Evolutionary conservation across 345 rosid genomes (phyloP).

Genomic region (Arabis alpina): DNA sequence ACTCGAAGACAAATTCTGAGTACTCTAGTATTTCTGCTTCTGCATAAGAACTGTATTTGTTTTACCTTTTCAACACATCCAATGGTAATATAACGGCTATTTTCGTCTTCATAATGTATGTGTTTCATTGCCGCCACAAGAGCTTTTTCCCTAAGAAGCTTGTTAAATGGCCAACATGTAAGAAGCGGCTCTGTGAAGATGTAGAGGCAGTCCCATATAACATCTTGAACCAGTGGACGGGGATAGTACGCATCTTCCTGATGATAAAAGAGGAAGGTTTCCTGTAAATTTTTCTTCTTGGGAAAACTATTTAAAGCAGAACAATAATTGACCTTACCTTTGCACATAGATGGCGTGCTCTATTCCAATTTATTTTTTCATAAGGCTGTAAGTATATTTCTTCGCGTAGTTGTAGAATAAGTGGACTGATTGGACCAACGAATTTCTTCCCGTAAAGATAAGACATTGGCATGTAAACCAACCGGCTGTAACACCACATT

Average conservation of each 20-base stretch:
- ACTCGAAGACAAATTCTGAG: not conserved
- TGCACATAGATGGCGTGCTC: conserved; percentile 55
- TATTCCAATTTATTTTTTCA: conserved; percentile 57
- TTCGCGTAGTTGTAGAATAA: conserved; percentile 53
- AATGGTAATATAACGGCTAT: conserved; percentile 66
- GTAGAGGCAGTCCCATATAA: conserved; percentile 65
- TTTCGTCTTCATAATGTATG: conserved; percentile 70
- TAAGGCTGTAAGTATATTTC: conserved; percentile 60
- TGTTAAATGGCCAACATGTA: conserved; percentile 61
- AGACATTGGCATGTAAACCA: conserved; percentile 77
- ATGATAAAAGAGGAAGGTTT: not conserved
- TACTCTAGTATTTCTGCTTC: conserved; percentile 10
- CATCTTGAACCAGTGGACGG: conserved; percentile 58
- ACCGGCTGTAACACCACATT: conserved; percentile 69
- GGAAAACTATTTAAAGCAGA: not conserved
- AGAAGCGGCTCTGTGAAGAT: conserved; percentile 55
- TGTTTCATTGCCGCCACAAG: conserved; percentile 60
- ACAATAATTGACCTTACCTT: conserved; percentile 39
- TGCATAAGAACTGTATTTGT: not conserved
- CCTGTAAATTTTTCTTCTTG: conserved; percentile 11
- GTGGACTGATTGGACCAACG: conserved; percentile 61
- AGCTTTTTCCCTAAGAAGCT: conserved; percentile 55
- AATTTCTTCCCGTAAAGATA: conserved; percentile 67
- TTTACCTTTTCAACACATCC: conserved; percentile 70
- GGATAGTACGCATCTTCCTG: conserved; percentile 70